Evolutionary conservation across 768 basidiomycete species (phyloP).

Genomic region (Auriscalpium microsporum): DNA sequence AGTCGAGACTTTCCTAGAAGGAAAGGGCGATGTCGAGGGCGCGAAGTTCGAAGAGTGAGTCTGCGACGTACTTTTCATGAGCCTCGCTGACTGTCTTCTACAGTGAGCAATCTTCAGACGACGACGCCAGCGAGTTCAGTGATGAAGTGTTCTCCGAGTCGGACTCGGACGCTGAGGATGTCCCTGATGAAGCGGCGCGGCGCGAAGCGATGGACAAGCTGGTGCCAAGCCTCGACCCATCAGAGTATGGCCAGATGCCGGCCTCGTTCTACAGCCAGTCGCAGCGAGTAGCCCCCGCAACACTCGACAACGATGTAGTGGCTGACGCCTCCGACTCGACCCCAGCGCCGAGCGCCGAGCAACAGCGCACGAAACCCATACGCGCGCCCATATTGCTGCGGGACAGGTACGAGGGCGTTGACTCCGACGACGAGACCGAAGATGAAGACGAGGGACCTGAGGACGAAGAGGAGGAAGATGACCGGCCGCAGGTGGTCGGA

Average conservation of each 20-base stretch:
- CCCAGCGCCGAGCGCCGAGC: background rate
- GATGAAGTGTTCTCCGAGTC: slow-evolving; percentile 36
- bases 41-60: slow-evolving; percentile 87
- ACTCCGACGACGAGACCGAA: slow-evolving; percentile 85
- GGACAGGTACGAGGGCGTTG: slow-evolving; percentile 84
- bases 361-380: slow-evolving; percentile 28
- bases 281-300: slow-evolving; percentile 49
- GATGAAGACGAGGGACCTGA: slow-evolving; percentile 44
- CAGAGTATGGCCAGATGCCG: slow-evolving; percentile 88
- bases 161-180: slow-evolving; percentile 12
- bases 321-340: slow-evolving; percentile 16
- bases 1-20: slow-evolving; percentile 86
- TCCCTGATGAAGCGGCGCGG: slow-evolving; percentile 30
- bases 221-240: slow-evolving; percentile 68
- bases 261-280: slow-evolving; percentile 61
- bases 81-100: background rate
- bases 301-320: slow-evolving; percentile 34
- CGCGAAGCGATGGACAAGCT: slow-evolving; percentile 70
- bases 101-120: slow-evolving; percentile 38
- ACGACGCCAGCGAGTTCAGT: slow-evolving; percentile 40
- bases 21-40: slow-evolving; percentile 82
- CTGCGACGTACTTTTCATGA: background rate
- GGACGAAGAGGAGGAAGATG: slow-evolving; percentile 64
- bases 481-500: slow-evolving; percentile 74
- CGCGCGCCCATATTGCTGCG: slow-evolving; percentile 76